These are phyloP conservation scores for Hyaloperonospora arabidopsidis DNA, from an alignment of 352 stramenopile genomes.

Conservation along the genomic window DNA sequence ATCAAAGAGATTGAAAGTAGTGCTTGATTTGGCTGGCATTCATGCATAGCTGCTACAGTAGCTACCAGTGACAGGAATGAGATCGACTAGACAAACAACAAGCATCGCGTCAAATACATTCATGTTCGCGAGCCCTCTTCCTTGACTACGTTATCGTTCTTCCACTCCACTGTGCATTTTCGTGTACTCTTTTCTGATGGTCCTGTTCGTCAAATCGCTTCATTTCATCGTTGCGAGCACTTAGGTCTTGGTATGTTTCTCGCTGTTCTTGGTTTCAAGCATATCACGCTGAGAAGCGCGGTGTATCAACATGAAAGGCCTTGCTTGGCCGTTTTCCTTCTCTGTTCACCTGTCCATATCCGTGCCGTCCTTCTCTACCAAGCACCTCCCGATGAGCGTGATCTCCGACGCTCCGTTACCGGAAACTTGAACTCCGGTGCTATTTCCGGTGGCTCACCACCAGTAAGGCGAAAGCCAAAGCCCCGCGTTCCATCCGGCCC, in stretches of 20 bases:
- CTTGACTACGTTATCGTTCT: slow-evolving; percentile 3
- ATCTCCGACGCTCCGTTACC: slow-evolving; percentile 65
- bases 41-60: no score
- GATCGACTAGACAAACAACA: no score
- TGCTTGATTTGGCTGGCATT: no score
- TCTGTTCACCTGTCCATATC: slow-evolving; percentile 18
- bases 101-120: slow-evolving; percentile 19
- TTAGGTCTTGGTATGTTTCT: slow-evolving; percentile 22
- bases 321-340: slow-evolving; percentile 10
- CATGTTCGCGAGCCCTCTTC: slow-evolving; percentile 10
- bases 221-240: slow-evolving; percentile 20
- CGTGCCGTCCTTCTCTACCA: slow-evolving; percentile 24
- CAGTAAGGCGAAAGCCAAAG: slow-evolving; percentile 66
- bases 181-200: slow-evolving; percentile 15
- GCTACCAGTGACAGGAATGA: no score
- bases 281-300: slow-evolving; percentile 22
- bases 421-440: slow-evolving; percentile 48
- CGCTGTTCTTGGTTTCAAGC: slow-evolving; percentile 22
- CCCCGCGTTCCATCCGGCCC: slow-evolving; percentile 72
- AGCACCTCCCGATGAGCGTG: slow-evolving; percentile 55
- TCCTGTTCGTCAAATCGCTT: slow-evolving; percentile 12
- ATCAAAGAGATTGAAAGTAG: no score
- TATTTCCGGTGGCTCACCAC: slow-evolving; percentile 44
- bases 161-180: slow-evolving; percentile 28
- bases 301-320: slow-evolving; percentile 20